Evolutionary conservation across 2,329 filamentous ascomycete species (phyloP).

Genomic region (Pseudocercospora musae): DNA sequence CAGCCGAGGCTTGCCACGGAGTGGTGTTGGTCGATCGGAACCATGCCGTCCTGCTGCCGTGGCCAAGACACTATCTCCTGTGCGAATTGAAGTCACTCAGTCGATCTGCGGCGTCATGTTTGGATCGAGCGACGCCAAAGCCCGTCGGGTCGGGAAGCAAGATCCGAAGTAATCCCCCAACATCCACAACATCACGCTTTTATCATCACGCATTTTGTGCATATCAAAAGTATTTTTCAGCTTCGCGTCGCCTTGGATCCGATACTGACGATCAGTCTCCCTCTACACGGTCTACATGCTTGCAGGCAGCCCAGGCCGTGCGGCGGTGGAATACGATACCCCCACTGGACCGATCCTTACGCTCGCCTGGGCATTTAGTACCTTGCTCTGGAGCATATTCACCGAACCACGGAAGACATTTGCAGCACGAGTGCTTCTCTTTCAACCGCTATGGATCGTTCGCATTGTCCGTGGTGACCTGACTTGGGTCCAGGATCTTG

Average conservation of each 20-base stretch:
- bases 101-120: not conserved
- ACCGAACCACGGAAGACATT: slow-evolving; percentile 31
- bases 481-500: slow-evolving; percentile 30
- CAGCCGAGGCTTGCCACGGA: not conserved
- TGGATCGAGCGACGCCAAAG: not conserved
- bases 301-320: slow-evolving; percentile 1
- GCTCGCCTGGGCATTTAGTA: slow-evolving; percentile 27
- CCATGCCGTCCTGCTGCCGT: not conserved
- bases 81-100: too few relatives aligned
- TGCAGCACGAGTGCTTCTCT: slow-evolving; percentile 28
- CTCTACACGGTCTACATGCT: not conserved
- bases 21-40: not conserved
- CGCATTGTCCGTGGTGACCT: slow-evolving; percentile 23
- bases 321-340: not conserved
- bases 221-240: not conserved
- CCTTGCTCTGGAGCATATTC: slow-evolving; percentile 34
- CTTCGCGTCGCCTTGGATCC: not conserved
- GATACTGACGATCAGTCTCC: not conserved
- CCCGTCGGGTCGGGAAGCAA: not conserved
- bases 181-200: not conserved
- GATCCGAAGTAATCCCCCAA: not conserved
- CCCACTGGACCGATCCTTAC: slow-evolving; percentile 19
- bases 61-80: too few relatives aligned
- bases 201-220: not conserved
- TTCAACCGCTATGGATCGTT: slow-evolving; percentile 32